A percentile compares a stretch with the other conserved stretches of the same genome.
Conservation (phyloP, 345 rosid genomes). For the Populus tremula region DNA sequence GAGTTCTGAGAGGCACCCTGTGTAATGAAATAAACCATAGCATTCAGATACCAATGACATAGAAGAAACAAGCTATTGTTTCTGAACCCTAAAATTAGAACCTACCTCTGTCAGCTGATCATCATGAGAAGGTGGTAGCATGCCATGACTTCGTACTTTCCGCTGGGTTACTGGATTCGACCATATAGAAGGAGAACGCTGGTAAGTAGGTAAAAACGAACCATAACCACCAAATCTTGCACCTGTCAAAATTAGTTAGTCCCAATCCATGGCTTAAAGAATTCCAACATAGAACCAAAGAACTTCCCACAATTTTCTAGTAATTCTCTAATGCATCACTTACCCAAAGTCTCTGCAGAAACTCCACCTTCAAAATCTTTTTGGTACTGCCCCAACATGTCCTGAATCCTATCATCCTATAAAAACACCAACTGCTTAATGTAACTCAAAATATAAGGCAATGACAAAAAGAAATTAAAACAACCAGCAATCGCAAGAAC, state of each 20-base stretch:
- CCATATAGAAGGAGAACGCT: constrained; percentile 50
- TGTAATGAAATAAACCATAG: not conserved
- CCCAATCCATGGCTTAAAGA: not conserved
- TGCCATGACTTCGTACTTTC: constrained; percentile 23
- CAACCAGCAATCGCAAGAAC: not conserved
- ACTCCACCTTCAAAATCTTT: constrained; percentile 91
- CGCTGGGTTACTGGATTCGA: not conserved
- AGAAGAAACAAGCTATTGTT: not conserved
- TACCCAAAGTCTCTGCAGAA: constrained; percentile 84
- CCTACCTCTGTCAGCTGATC: constrained; percentile 51
- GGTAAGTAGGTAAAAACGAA: constrained; percentile 70
- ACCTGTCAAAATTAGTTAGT: constrained; percentile 45
- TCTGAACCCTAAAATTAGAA: not conserved
- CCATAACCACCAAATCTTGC: constrained; percentile 92
- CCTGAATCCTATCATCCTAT: constrained; percentile 73
- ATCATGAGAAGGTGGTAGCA: not conserved
- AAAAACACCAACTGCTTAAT: not conserved
- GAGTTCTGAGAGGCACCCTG: not conserved
- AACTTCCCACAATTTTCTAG: not conserved
- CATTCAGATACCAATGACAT: not conserved
- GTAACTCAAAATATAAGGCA: not conserved
- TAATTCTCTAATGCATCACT: constrained; percentile 35
- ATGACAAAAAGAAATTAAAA: not conserved
- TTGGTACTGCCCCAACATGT: constrained; percentile 76
- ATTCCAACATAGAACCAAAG: constrained; percentile 5